Percentiles rank a stretch among this genome's conserved stretches.
phyloP scores from a whole-genome alignment of 305 asterid genomes.

The Fraxinus angustifolia region DNA sequence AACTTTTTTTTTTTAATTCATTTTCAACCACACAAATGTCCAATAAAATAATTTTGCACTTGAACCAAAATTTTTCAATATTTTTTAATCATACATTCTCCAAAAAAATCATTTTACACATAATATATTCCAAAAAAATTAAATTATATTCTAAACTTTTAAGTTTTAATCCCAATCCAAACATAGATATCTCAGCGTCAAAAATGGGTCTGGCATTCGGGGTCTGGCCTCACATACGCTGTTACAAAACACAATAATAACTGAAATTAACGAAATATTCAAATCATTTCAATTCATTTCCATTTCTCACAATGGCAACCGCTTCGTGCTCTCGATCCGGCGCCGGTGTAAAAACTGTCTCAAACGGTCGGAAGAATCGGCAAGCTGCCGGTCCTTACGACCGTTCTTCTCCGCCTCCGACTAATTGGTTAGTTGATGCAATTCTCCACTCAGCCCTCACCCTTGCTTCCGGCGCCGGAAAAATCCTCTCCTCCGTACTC shows the following conservation, averaged over 20 bases:
- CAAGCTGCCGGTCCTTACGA: constrained; percentile 25
- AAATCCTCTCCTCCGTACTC: constrained; percentile 48
- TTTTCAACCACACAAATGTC: neutral
- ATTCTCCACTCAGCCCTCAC: constrained; percentile 59
- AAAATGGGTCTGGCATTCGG: neutral
- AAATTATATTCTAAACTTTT: too few species aligned
- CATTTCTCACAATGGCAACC: constrained; percentile 16
- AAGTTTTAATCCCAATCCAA: neutral
- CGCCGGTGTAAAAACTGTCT: constrained; percentile 30
- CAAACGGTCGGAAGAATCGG: constrained; percentile 24
- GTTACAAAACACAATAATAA: neutral
- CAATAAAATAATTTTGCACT: neutral
- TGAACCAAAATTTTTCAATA: neutral
- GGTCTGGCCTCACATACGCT: neutral
- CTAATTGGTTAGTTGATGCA: constrained; percentile 52
- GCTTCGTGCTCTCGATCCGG: constrained; percentile 16
- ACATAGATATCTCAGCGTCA: neutral
- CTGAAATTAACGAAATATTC: neutral
- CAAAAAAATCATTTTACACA: neutral
- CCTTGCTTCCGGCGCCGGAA: constrained; percentile 61
- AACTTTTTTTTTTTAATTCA: too few species aligned
- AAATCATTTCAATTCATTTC: neutral
- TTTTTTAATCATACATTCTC: too few species aligned
- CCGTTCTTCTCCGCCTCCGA: constrained; percentile 26
- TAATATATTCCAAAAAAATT: neutral